Base-by-base conservation (phyloP, 371 early-diverging fungal species). In the Haplosporangium sp. region DNA sequence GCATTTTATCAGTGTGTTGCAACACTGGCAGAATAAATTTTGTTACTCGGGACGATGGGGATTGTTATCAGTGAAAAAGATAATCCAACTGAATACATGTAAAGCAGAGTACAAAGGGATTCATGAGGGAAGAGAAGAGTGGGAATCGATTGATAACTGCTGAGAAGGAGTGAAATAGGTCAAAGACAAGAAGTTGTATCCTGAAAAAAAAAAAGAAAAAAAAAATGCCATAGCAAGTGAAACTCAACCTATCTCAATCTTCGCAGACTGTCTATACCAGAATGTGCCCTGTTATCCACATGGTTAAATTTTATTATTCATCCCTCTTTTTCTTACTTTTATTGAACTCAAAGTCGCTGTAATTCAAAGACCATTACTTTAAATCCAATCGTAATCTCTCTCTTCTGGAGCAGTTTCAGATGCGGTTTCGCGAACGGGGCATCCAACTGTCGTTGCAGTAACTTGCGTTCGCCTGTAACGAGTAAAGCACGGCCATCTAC, bases 381-480 rank as follows among this genome's bases (percentile, higher is more conserved):
- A 65, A 70, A 78, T 19, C 79, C 79, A 19, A 78, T 78, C 4
- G 79, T 64, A 27, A 78, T 72, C 38, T 78, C 79, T 4, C 79
- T 34, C 60, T 56, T 69, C 20, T 53, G 52, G 0, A 74, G n/a
- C 17, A 73, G 17, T 45, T 27, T 55, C 42, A 78, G 48, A 17
- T 45, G 59, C 13, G 66, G 59, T 10, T 39, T 73, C 0, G 74
- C 67, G 27, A 74, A 70, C 0, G 73, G 70, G 1, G 74, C 67
- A 52, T 78, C 79, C 38, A 78, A 50, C 52, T 74, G 74, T 27
- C 79, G 27, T 56, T 63, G 73, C 10, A 78, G 71, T 37, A 78
- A 47, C 71, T 74, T 78, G 40, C 79, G 79, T 38, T 78, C 79
- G 27, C 79, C 79, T 2, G 79, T 78, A 34, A 78, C 68, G 40